A percentile compares a stretch with the other conserved stretches of the same genome.
Evolutionary conservation across 2,329 filamentous ascomycete genomes (phyloP).

Genomic region (Aspergillus arachidicola): DNA sequence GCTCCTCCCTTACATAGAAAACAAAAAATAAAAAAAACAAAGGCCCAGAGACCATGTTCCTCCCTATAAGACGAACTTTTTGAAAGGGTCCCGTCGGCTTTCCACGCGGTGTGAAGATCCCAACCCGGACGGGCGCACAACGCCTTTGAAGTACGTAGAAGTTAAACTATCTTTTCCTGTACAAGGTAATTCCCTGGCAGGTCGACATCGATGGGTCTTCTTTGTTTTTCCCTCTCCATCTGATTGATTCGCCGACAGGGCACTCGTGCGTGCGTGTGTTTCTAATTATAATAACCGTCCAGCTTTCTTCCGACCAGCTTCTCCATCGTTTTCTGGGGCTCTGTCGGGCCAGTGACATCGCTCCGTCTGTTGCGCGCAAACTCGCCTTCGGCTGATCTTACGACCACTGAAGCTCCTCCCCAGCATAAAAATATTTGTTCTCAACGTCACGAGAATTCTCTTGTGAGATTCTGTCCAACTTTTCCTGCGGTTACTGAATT

Average conservation of each 20-base stretch:
- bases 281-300: background rate
- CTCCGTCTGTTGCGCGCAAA: slow-evolving; percentile 5
- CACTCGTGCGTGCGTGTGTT: background rate
- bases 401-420: slow-evolving; percentile 1
- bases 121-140: slow-evolving; percentile 10
- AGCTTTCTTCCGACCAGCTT: background rate
- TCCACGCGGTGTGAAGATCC: slow-evolving; percentile 20
- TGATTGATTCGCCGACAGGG: background rate
- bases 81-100: background rate
- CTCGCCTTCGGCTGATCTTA: slow-evolving; percentile 4
- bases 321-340: background rate
- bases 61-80: background rate
- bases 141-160: background rate
- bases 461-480: background rate
- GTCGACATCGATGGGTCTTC: background rate
- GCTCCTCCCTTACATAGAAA: background rate
- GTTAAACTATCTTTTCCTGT: background rate
- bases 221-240: background rate
- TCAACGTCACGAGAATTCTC: background rate
- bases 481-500: background rate
- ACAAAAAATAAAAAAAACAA: background rate
- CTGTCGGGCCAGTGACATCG: slow-evolving; percentile 1
- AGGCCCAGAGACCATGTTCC: background rate
- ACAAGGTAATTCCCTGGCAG: background rate
- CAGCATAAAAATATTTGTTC: background rate